Conservation (phyloP, 2,329 filamentous ascomycete species). For the Keithomyces neogunnii region DNA sequence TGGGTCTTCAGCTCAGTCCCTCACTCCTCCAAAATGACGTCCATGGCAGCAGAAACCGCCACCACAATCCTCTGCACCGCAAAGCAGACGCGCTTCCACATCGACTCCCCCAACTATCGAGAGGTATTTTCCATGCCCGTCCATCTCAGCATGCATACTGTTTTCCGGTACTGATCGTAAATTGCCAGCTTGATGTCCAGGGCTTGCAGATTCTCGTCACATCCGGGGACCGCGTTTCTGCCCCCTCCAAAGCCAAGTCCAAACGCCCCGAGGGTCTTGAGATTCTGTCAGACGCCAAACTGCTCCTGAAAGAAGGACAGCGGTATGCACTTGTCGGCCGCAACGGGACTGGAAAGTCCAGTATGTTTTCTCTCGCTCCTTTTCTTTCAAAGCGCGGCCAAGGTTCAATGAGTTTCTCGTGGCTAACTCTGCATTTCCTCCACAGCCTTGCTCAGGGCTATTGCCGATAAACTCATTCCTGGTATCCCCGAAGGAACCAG, state of each 20-base stretch:
- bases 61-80: slow-evolving; percentile 52
- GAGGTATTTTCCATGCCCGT: slow-evolving; percentile 34
- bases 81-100: slow-evolving; percentile 61
- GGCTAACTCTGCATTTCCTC: neutral
- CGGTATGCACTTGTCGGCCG: slow-evolving; percentile 73
- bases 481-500: slow-evolving; percentile 60
- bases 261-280: slow-evolving; percentile 47
- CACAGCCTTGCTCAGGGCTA: slow-evolving; percentile 60
- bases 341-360: slow-evolving; percentile 80
- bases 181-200: slow-evolving; percentile 55
- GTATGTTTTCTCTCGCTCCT: slow-evolving; percentile 29
- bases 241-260: slow-evolving; percentile 42
- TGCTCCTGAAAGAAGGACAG: slow-evolving; percentile 63
- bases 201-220: slow-evolving; percentile 62
- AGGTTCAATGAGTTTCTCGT: neutral
- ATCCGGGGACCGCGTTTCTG: slow-evolving; percentile 24
- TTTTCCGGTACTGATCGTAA: neutral
- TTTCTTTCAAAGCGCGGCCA: neutral
- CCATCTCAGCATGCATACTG: neutral
- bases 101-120: slow-evolving; percentile 42
- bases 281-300: slow-evolving; percentile 59
- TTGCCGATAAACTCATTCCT: slow-evolving; percentile 71
- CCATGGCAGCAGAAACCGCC: slow-evolving; percentile 40
- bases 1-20: neutral
- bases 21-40: slow-evolving; percentile 28